phyloP scores from a whole-genome alignment of 2,329 filamentous ascomycete genomes.

The Sporothrix luriei region DNA sequence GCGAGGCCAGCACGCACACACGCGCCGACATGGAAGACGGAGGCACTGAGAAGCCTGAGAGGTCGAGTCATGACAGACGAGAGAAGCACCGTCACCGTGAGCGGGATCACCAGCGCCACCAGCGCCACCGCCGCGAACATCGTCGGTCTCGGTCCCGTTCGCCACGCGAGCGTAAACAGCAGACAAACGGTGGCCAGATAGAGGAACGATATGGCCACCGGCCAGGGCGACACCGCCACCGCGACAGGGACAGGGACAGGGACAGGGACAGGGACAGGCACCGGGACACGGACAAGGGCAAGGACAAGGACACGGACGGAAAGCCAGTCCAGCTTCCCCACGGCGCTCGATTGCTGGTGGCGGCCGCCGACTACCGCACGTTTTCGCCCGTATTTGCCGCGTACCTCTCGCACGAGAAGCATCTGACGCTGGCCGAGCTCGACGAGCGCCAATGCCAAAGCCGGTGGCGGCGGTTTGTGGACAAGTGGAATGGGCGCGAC shows the following conservation, averaged over 20 bases:
- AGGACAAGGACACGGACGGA: background rate
- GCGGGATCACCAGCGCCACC: too few species aligned
- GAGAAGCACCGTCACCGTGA: background rate
- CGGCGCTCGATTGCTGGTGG: background rate
- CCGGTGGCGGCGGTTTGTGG: slow-evolving; percentile 89
- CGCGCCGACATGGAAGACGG: background rate
- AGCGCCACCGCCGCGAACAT: background rate
- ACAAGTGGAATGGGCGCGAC: slow-evolving; percentile 89
- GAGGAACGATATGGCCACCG: background rate
- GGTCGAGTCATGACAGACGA: background rate
- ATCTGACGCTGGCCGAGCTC: background rate
- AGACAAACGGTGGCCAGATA: slow-evolving; percentile 1
- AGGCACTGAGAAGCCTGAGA: background rate
- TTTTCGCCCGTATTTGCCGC: slow-evolving; percentile 1
- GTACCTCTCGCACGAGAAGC: background rate
- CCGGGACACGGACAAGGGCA: too few species aligned
- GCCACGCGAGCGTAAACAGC: slow-evolving; percentile 4
- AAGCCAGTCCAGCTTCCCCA: background rate
- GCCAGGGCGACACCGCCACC: background rate
- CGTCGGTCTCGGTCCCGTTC: background rate
- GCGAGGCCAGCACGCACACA: background rate
- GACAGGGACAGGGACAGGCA: background rate
- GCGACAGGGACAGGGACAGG: background rate
- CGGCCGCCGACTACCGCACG: background rate
- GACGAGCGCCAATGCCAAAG: slow-evolving; percentile 72